Percentiles rank a stretch among this genome's conserved stretches.
phyloP scores from a whole-genome alignment of 768 basidiomycete genomes.

The Phaeotremella fagi region DNA sequence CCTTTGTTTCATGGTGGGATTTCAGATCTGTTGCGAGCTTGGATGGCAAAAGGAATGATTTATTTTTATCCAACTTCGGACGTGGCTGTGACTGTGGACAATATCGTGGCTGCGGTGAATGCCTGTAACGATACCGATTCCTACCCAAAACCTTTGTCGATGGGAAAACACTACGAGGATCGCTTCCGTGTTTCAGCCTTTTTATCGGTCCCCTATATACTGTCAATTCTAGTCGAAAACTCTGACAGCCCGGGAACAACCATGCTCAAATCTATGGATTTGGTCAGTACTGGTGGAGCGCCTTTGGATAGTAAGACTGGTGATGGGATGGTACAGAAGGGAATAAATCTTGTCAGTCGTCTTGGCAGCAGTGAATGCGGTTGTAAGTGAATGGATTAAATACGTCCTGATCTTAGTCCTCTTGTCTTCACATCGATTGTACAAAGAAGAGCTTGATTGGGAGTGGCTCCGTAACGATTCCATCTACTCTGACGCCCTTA shows the following conservation, averaged over 20 bases:
- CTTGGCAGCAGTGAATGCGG: constrained; percentile 54
- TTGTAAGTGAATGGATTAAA: constrained; percentile 23
- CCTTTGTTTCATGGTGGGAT: constrained; percentile 54
- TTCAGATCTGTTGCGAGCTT: constrained; percentile 52
- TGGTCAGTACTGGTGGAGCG: constrained; percentile 56
- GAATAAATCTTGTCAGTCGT: constrained; percentile 54
- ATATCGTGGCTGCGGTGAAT: constrained; percentile 51
- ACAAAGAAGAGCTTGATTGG: constrained; percentile 55
- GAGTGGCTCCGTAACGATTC: constrained; percentile 53
- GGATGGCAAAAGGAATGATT: constrained; percentile 50
- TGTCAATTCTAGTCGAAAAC: constrained; percentile 54
- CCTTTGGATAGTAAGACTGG: constrained; percentile 56
- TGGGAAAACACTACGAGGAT: not conserved
- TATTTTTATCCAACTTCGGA: constrained; percentile 53
- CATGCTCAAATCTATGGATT: constrained; percentile 51
- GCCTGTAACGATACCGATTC: constrained; percentile 40
- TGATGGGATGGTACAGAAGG: constrained; percentile 52
- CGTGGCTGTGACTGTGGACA: constrained; percentile 53
- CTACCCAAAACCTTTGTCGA: not conserved
- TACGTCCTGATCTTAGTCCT: constrained; percentile 20
- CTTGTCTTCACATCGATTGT: constrained; percentile 54
- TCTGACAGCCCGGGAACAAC: constrained; percentile 48
- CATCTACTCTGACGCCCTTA: constrained; percentile 31
- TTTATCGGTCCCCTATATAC: constrained; percentile 48
- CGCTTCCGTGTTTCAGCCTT: constrained; percentile 30